Evolutionary conservation across 176 grass and related monocot genomes (phyloP).

Genomic region (Hyparrhenia diplandra): DNA sequence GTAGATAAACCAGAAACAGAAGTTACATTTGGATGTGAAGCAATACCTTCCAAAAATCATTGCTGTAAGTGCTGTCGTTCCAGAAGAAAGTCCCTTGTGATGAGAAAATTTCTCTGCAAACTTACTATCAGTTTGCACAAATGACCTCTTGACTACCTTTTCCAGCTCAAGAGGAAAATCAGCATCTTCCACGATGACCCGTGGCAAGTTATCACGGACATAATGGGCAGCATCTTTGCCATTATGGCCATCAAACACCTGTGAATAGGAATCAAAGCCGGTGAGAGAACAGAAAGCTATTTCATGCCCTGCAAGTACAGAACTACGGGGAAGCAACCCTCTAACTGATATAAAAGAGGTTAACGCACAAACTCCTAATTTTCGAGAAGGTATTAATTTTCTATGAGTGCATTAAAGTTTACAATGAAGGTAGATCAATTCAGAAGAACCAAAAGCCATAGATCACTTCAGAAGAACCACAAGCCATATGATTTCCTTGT

Average conservation of each 20-base stretch:
- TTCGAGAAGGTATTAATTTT: not conserved
- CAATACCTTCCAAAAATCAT: conserved; percentile 94
- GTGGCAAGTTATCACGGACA: conserved; percentile 92
- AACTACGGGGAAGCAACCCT: not conserved
- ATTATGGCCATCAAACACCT: conserved; percentile 97
- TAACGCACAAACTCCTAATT: not conserved
- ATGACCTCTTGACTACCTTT: conserved; percentile 70
- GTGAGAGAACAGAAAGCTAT: not conserved
- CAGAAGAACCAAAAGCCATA: no score
- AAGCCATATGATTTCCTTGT: not conserved
- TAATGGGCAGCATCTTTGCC: conserved; percentile 92
- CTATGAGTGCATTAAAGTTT: not conserved
- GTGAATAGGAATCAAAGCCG: not conserved
- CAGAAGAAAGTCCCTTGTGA: conserved; percentile 50
- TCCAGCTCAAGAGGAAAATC: conserved; percentile 91
- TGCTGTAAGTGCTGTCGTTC: conserved; percentile 83
- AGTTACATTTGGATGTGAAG: not conserved
- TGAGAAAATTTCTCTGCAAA: conserved; percentile 65
- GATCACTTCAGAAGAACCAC: not conserved
- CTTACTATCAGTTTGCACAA: conserved; percentile 75
- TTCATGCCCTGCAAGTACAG: not conserved
- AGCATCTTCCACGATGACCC: conserved; percentile 81
- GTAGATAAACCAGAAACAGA: not conserved
- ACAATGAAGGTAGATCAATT: not conserved
- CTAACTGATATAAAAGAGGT: not conserved